These are phyloP conservation scores for Schizonepeta tenuifolia DNA, from an alignment of 257 asterid genomes.

Conservation along the genomic window DNA sequence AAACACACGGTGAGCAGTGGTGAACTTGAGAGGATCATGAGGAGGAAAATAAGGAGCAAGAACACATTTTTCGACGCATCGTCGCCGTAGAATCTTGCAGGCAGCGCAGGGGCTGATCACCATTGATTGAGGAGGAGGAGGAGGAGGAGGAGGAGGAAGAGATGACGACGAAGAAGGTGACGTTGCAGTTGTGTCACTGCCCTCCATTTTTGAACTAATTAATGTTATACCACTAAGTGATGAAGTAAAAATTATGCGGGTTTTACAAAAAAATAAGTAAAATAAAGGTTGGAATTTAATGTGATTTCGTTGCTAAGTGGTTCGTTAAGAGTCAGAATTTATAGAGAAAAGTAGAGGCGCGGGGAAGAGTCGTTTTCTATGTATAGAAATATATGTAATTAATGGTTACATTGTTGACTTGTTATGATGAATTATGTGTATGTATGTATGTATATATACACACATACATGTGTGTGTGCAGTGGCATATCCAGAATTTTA, in stretches of 20 bases:
- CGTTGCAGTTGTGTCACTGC: conserved; percentile 29
- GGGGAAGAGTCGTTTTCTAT: conserved; percentile 22
- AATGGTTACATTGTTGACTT: not conserved
- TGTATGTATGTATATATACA: too few relatives aligned
- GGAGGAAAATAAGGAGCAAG: conserved; percentile 83
- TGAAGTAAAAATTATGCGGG: not conserved
- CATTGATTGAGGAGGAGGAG: conserved; percentile 6
- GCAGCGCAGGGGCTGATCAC: conserved; percentile 79
- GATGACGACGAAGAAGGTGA: not conserved
- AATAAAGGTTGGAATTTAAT: not conserved
- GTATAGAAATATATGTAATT: not conserved
- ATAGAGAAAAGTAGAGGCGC: conserved; percentile 14
- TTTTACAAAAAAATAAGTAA: not conserved
- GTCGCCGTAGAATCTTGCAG: conserved; percentile 66
- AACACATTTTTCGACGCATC: conserved; percentile 75
- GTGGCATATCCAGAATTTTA: too few relatives aligned
- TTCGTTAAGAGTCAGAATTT: conserved; percentile 7
- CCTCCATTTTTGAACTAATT: conserved; percentile 22
- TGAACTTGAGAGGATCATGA: conserved; percentile 68
- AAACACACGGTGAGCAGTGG: conserved; percentile 82
- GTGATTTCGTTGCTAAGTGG: conserved; percentile 13
- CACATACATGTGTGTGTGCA: too few relatives aligned
- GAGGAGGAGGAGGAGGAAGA: not conserved
- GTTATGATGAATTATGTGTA: not conserved
- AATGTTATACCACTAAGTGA: not conserved